These are phyloP conservation scores for Teratosphaeriaceae sp. DNA, from an alignment of 2,329 filamentous ascomycete genomes.

Conservation along the genomic window DNA sequence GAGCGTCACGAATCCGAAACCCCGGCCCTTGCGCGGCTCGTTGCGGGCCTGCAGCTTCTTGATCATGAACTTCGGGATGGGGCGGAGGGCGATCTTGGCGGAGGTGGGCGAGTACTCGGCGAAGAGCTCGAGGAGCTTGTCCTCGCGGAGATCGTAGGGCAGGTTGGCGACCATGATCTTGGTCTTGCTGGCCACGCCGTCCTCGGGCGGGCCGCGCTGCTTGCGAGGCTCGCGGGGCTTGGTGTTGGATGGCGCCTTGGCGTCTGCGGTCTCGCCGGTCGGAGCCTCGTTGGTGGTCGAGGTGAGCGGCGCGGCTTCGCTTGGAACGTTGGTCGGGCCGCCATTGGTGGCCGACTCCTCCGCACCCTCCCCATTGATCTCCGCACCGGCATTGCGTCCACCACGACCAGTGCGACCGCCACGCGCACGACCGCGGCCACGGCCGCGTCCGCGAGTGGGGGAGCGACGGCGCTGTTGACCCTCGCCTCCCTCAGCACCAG, in stretches of 20 bases:
- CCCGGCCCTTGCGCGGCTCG: constrained; percentile 97
- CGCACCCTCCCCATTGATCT: constrained; percentile 36
- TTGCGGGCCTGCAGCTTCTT: constrained; percentile 99
- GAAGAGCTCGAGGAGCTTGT: constrained; percentile 99
- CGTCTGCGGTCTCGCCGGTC: constrained; percentile 43
- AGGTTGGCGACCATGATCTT: constrained; percentile 99
- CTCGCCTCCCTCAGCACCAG: constrained; percentile 60
- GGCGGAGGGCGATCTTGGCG: constrained; percentile 97
- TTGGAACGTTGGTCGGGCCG: constrained; percentile 46
- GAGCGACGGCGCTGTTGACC: constrained; percentile 55
- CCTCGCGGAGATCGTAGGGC: constrained; percentile 94
- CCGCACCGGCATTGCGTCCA: constrained; percentile 45
- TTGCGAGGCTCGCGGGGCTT: constrained; percentile 54
- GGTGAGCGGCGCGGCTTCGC: constrained; percentile 44
- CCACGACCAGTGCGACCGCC: constrained; percentile 57
- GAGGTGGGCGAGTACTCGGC: constrained; percentile 83
- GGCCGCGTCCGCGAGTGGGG: constrained; percentile 52
- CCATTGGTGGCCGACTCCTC: constrained; percentile 40
- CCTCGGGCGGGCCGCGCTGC: constrained; percentile 92
- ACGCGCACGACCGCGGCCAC: constrained; percentile 55
- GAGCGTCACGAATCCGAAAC: constrained; percentile 96
- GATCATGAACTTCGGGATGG: constrained; percentile 99
- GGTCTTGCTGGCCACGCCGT: constrained; percentile 96
- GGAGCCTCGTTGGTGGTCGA: constrained; percentile 48
- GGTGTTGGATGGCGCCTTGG: constrained; percentile 36